These are phyloP conservation scores for Cystobasidiaceae sp. DNA, from an alignment of 1,284 basidiomycete species.

Conservation along the genomic window DNA sequence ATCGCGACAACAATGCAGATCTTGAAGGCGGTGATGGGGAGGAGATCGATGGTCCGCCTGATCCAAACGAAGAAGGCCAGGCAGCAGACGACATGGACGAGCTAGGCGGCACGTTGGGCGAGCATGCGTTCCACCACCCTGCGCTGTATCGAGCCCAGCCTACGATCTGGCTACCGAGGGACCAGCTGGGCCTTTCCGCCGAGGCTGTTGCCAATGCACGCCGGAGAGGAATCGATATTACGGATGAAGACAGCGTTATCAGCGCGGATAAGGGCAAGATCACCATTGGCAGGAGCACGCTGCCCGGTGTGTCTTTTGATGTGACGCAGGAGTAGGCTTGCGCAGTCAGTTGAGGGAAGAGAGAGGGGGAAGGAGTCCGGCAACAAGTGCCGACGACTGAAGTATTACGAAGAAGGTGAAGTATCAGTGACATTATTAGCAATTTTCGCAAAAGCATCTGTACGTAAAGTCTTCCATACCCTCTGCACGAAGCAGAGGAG, in stretches of 20 bases:
- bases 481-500: too few species aligned
- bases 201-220: conserved; percentile 21
- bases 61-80: background rate
- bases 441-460: too few species aligned
- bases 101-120: conserved; percentile 10
- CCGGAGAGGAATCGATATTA: conserved; percentile 10
- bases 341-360: too few species aligned
- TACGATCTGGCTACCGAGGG: conserved; percentile 23
- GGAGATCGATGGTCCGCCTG: too few species aligned
- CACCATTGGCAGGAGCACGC: conserved; percentile 3
- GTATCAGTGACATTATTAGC: too few species aligned
- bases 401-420: too few species aligned
- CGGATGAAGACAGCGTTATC: conserved; percentile 14
- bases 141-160: conserved; percentile 18
- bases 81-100: conserved; percentile 22
- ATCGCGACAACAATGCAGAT: background rate
- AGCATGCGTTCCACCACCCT: conserved; percentile 29
- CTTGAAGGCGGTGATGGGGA: background rate
- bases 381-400: too few species aligned
- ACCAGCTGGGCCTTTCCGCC: conserved; percentile 14
- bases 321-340: background rate
- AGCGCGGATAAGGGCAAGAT: conserved; percentile 27
- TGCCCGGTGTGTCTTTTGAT: conserved; percentile 17
- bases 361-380: too few species aligned
- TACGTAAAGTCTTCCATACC: too few species aligned